Base-by-base conservation (phyloP, 2,329 filamentous ascomycete genomes). In the Arthrobotrys iridis region DNA sequence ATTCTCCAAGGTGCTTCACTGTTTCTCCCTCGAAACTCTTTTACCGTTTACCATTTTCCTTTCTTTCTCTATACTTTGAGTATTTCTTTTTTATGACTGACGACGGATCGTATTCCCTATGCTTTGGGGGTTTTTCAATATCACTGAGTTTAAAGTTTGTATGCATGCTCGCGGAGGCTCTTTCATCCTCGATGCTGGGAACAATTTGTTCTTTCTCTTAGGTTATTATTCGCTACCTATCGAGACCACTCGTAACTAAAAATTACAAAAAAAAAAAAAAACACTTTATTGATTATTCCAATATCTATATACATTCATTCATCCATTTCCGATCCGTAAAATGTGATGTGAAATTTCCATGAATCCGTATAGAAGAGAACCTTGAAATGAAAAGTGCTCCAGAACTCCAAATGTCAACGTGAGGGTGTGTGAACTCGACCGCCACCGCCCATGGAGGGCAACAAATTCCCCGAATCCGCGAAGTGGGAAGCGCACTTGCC, bases 201-300 rank as follows among this genome's bases (percentile, higher is more conserved):
- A 50, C 41, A 26, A 28, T 63, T 73, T 55, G 58, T 65, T 35
- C 37, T 66, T 59, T 66, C 46, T 43, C 18, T 45, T 67, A 62
- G 70, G 70, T 74, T 74, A 74, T 74, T 74, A 66, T 74, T 74
- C 62, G 70, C 62, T 67, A 74, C 62, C 70, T 74, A 74, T n/a
- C 30, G 62, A 58, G 48, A 52, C 20, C 22, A 55, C 26, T 45
- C 18, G 8, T n/a, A 40, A 40, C 15, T 7, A 2, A 48, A 43
- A 62, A 62, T n/a, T 20, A 20, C 26, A 52, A 52, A 52, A 33
- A 24, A 40, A 10, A 13, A 52, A 52, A 52, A 52, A 50, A 30
- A 30, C n/a, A n/a, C n/a, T n/a, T n/a, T n/a, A n/a, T 33, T 33
- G 33, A 55, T 55, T 50, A 30, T 52, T 62, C 24, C 43, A 62